Conservation (phyloP, 208 protist species). For the Borovskyia barvae region DNA sequence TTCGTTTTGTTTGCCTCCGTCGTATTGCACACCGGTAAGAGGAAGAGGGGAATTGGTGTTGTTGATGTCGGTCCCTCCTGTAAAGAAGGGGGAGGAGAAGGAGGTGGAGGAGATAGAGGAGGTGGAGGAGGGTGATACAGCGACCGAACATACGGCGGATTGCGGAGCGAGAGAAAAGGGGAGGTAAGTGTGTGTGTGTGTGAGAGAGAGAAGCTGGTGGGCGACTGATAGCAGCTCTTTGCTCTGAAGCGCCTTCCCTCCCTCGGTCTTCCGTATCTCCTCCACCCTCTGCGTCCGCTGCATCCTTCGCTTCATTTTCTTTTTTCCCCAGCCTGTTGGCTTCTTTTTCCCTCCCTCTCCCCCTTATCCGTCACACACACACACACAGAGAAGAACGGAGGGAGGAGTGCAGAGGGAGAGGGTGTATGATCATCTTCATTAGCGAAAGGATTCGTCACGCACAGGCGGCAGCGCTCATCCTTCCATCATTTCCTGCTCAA, state of each 20-base stretch:
- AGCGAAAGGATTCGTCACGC: too few relatives aligned
- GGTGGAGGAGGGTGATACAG: neutral
- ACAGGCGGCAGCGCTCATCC: too few relatives aligned
- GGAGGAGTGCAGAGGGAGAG: too few relatives aligned
- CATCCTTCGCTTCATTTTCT: neutral
- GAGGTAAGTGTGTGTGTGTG: neutral
- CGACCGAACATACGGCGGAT: neutral
- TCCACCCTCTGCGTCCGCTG: too few relatives aligned
- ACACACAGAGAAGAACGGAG: neutral
- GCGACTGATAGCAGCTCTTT: too few relatives aligned
- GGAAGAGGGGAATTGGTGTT: too few relatives aligned
- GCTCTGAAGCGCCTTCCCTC: too few relatives aligned
- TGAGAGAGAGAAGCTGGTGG: too few relatives aligned
- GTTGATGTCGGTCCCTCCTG: too few relatives aligned
- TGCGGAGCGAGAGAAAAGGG: neutral
- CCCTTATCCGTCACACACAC: neutral
- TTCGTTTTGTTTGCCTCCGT: conserved; percentile 1
- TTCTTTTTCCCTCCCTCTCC: neutral
- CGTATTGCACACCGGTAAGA: neutral
- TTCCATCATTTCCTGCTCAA: too few relatives aligned
- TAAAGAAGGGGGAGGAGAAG: neutral
- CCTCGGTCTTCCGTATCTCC: too few relatives aligned
- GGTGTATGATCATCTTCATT: too few relatives aligned
- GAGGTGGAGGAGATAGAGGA: neutral
- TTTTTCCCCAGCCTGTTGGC: neutral